Percentiles rank a stretch among this genome's conserved stretches.
Conservation (phyloP, 352 stramenopile species). For the Bremia lactucae region DNA sequence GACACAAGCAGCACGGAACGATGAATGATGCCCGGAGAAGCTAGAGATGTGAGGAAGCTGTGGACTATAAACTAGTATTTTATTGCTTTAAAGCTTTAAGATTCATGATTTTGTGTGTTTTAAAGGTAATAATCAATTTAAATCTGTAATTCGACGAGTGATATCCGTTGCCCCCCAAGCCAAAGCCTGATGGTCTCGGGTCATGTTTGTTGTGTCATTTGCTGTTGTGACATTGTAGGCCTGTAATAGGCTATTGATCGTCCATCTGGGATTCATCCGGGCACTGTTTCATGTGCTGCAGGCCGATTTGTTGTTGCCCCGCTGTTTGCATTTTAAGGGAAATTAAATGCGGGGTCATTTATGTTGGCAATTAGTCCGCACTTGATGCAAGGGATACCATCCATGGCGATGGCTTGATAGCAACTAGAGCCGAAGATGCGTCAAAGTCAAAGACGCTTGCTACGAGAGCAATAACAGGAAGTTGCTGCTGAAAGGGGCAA, state of each 20-base stretch:
- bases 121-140: too few relatives aligned
- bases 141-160: too few relatives aligned
- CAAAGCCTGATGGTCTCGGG: too few relatives aligned
- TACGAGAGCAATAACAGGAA: conserved; percentile 1
- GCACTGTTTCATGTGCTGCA: conserved; percentile 7
- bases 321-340: conserved; percentile 11
- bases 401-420: conserved; percentile 4
- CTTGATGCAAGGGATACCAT: conserved; percentile 12
- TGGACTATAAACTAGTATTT: too few relatives aligned
- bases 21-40: too few relatives aligned
- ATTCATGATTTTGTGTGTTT: too few relatives aligned
- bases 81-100: too few relatives aligned
- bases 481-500: conserved; percentile 32
- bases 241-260: conserved; percentile 5
- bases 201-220: conserved; percentile 36
- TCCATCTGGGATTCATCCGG: conserved; percentile 13
- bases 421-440: conserved; percentile 6
- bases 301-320: conserved; percentile 19
- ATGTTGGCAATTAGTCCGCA: conserved; percentile 46
- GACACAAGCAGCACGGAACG: too few relatives aligned
- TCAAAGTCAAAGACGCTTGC: conserved; percentile 30
- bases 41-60: too few relatives aligned
- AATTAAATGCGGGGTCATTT: conserved; percentile 15
- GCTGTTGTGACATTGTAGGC: conserved; percentile 19
- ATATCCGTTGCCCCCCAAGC: too few relatives aligned